A percentile compares a stretch with the other conserved stretches of the same genome.
Evolutionary conservation across 441 rosid genomes (phyloP).

Genomic region (Croton laevigatus): DNA sequence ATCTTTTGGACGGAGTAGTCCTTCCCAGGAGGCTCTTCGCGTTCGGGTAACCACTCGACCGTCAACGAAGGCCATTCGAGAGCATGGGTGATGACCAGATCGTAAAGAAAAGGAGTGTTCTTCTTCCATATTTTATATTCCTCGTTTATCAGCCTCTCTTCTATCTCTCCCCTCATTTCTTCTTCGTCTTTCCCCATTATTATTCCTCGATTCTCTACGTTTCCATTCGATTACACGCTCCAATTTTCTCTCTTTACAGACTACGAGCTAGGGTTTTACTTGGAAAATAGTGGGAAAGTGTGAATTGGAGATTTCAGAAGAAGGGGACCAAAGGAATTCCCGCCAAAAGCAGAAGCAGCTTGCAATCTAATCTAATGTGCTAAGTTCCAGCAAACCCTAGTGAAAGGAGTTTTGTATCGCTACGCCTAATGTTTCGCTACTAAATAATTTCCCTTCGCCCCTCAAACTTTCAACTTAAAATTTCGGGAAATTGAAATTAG

Average conservation of each 20-base stretch:
- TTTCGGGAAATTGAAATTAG: no score
- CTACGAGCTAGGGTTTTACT: not conserved
- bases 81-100: constrained; percentile 91
- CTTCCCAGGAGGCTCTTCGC: constrained; percentile 86
- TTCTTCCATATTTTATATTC: constrained; percentile 99
- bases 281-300: not conserved
- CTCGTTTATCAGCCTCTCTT: constrained; percentile 85
- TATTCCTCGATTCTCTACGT: not conserved
- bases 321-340: constrained; percentile 8
- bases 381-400: not conserved
- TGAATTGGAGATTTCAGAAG: not conserved
- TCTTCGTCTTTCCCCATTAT: constrained; percentile 92
- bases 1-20: constrained; percentile 94
- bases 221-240: not conserved
- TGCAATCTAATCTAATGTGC: not conserved
- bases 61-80: constrained; percentile 99
- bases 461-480: no score
- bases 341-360: constrained; percentile 16
- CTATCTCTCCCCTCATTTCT: constrained; percentile 87
- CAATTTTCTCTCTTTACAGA: not conserved
- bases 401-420: no score
- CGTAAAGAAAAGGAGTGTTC: constrained; percentile 93
- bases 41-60: constrained; percentile 91
- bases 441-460: no score
- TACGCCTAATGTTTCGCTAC: no score